Evolutionary conservation across 192 early-diverging fungal genomes (phyloP), one percentile per base, ranked within the genome.

Genomic region (Thamnidium elegans): DNA sequence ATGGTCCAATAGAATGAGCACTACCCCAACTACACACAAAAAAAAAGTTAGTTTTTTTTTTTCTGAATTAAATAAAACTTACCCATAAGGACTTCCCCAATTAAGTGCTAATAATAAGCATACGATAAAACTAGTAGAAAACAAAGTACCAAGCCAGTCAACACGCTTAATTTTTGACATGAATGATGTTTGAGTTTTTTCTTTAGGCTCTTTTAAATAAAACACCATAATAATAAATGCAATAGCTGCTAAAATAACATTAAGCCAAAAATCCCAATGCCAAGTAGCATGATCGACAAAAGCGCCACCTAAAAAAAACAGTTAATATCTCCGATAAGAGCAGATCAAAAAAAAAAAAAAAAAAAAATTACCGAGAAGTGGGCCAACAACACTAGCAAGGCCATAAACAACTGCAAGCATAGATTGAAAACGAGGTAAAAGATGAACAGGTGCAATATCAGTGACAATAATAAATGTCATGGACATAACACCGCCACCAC

Each of bases 201-300:
- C 14, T 80, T 84, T 54, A 84, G 58, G 50, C 83, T 42, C 48
- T 5, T 32, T 74, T 26, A 89, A 71, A 46, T 80, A 81, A 58
- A 83, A 77, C 9, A 50, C 15, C 8, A 63, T 20, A 34, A 69
- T 32, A 15, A 56, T n/a, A 30, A 62, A 23, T 23, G 64, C 59
- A 42, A 63, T 8, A 11, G 31, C 23, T 4, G 55, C 55, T 9
- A 71, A n/a, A 61, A 66, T 71, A 14, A 65, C 55, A 50, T 65
- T 71, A 11, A 71, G 21, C 70, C 79, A 89, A 69, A 89, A 91
- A 20, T 78, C 81, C 87, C 87, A 90, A 15, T 84, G 80, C 89
- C 89, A 91, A 6, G 77, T 79, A 19, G 80, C 55, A 48, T 85
- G 74, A 42, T 91, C 88, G 0, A 82, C 74, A 56, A 91, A 89